Conservation (phyloP, 768 basidiomycete genomes). For the Fistulinella prunicolor region DNA sequence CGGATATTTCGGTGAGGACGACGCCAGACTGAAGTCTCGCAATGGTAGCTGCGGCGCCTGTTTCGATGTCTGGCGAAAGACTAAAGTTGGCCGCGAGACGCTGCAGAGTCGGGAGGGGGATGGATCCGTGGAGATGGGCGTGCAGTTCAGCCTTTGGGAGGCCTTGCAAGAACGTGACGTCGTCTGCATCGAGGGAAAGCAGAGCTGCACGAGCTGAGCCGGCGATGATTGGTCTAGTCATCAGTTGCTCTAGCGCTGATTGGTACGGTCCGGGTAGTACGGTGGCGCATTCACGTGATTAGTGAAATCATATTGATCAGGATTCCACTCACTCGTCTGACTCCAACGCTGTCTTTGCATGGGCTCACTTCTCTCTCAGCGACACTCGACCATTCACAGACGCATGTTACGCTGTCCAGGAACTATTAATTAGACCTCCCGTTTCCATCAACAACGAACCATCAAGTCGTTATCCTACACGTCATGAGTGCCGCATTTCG, state of each 20-base stretch:
- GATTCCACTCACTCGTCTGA: no score
- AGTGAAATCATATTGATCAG: not conserved
- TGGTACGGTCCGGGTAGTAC: no score
- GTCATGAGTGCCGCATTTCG: constrained; percentile 51
- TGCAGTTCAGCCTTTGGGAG: constrained; percentile 85
- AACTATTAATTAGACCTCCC: not conserved
- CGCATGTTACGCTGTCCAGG: no score
- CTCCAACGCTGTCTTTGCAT: no score
- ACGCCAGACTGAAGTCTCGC: constrained; percentile 38
- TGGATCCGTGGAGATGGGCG: constrained; percentile 83
- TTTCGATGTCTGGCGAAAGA: constrained; percentile 21
- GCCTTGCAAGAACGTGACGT: constrained; percentile 55
- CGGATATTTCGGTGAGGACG: constrained; percentile 51
- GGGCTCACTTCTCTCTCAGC: no score
- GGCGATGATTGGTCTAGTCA: constrained; percentile 5
- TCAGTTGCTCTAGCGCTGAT: no score
- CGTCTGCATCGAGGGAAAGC: constrained; percentile 44
- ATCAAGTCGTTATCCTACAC: no score
- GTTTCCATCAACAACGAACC: no score
- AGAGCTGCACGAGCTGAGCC: constrained; percentile 50
- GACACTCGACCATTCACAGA: no score
- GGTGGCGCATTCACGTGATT: constrained; percentile 22
- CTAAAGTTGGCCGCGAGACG: constrained; percentile 51
- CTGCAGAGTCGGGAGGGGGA: constrained; percentile 62
- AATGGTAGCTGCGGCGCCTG: constrained; percentile 46